Evolutionary conservation across 2,329 filamentous ascomycete genomes (phyloP), one percentile per base, ranked within the genome.

Genomic region (Colletotrichum chrysophilum): DNA sequence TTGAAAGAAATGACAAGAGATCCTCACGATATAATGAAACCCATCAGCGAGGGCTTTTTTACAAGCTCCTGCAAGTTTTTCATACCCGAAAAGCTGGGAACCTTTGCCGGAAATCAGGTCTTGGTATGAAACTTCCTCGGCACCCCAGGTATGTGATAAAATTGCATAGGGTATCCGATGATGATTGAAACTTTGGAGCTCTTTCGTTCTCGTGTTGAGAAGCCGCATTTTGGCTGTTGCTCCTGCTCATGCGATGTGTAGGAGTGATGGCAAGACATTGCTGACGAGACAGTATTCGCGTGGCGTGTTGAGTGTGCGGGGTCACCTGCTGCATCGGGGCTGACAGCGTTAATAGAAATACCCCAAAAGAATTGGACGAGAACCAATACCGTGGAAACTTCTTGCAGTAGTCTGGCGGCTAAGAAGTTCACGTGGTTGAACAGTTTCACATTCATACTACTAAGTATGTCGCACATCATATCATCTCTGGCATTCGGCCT

Each of bases 1-100:
- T n/a, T 0, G 18, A 18, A 43, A 0, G 0, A 10, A 1, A 5
- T 43, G 18, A 2, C 0, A 43, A 24, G 21, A 24, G 21, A 24
- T 21, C 8, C 43, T 48, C 43, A 48, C 43, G 13, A 48, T 48
- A 8, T 48, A 48, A 5, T 48, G 43, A n/a, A 48, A 48, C 0
- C n/a, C 43, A 21, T 48, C 43, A 7, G 43, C 12, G 0, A 48
- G n/a, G 43, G n/a, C 43, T 13, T 21, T n/a, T 48, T 21, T 13
- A 48, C 43, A 48, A n/a, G 10, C 43, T 0, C 43, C 43, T 48
- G 9, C 18, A 5, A 48, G 18, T 21, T 48, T 48, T 10, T 12
- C 43, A 18, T 48, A 48, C 0, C 43, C n/a, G n/a, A 48, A 12
- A 12, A 21, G 43, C 0, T 48, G n/a, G n/a, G n/a, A n/a, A 21